These are phyloP conservation scores for Zangia roseola DNA, from an alignment of 768 basidiomycete species.

Conservation along the genomic window DNA sequence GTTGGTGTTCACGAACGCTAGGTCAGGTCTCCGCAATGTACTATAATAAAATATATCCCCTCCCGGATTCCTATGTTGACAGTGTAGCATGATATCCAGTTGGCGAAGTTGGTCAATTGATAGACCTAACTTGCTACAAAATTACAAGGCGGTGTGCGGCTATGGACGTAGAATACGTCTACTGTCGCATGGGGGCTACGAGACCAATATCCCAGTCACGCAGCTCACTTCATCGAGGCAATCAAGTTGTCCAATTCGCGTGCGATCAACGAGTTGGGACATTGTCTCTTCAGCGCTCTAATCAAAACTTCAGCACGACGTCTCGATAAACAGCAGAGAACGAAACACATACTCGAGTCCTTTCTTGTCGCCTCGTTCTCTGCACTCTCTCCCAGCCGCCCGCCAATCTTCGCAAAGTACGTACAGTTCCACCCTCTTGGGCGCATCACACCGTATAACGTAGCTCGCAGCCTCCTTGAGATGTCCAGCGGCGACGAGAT, in stretches of 20 bases:
- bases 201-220: too few species aligned
- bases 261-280: conserved; percentile 78
- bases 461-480: conserved; percentile 73
- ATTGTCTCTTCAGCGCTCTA: conserved; percentile 70
- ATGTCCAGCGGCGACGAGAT: conserved; percentile 73
- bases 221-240: conserved; percentile 62
- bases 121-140: too few species aligned
- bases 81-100: too few species aligned
- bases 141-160: conserved; percentile 32
- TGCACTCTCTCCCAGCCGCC: conserved; percentile 84
- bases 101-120: too few species aligned
- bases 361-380: conserved; percentile 81
- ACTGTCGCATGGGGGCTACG: conserved; percentile 58
- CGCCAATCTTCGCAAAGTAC: conserved; percentile 91
- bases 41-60: too few species aligned
- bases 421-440: conserved; percentile 81
- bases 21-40: too few species aligned
- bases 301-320: conserved; percentile 1
- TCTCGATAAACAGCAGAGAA: not conserved
- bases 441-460: conserved; percentile 82
- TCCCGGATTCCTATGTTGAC: too few species aligned
- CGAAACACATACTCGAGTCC: conserved; percentile 71
- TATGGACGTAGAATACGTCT: conserved; percentile 64
- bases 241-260: conserved; percentile 72
- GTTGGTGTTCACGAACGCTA: too few species aligned